Percentiles rank a stretch among this genome's conserved stretches.
These are phyloP conservation scores for Carex scoparia DNA, from an alignment of 176 grass and related monocot genomes.

Conservation along the genomic window DNA sequence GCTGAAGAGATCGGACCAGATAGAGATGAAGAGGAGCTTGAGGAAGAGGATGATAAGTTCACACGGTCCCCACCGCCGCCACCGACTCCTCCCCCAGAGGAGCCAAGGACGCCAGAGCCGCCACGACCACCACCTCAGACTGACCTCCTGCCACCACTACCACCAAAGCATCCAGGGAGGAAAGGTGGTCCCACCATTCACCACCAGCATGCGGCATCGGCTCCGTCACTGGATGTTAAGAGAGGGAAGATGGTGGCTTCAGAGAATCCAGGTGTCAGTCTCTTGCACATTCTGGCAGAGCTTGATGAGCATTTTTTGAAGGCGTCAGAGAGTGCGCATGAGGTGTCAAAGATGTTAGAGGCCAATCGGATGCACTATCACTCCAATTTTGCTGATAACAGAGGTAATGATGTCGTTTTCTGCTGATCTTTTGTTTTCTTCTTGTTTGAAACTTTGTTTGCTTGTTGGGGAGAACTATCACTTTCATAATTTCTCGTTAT, in stretches of 20 bases:
- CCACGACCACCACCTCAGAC: conserved; percentile 20
- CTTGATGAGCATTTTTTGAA: conserved; percentile 83
- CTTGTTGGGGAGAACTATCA: conserved; percentile 8
- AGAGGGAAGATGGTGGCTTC: conserved; percentile 41
- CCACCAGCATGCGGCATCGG: conserved; percentile 81
- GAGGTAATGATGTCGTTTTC: conserved; percentile 46
- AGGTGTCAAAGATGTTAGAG: conserved; percentile 82
- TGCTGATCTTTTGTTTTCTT: conserved; percentile 2
- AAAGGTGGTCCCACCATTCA: conserved; percentile 43
- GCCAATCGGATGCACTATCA: conserved; percentile 98
- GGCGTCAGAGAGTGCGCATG: conserved; percentile 66
- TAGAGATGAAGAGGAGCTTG: conserved; percentile 36
- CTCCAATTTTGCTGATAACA: conserved; percentile 83
- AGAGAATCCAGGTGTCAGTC: conserved; percentile 39
- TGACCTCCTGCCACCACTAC: conserved; percentile 25
- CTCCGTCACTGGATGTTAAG: conserved; percentile 44
- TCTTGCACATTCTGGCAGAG: conserved; percentile 55
- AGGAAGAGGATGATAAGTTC: conserved; percentile 37
- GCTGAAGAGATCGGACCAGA: conserved; percentile 43
- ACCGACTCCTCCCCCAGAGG: conserved; percentile 37
- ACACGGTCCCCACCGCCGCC: conserved; percentile 39
- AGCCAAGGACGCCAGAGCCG: conserved; percentile 60
- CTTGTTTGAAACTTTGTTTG: background rate
- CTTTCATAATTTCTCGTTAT: conserved; percentile 18
- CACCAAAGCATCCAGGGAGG: conserved; percentile 42